Evolutionary conservation across 306 rosid genomes (phyloP).

Genomic region (Betula pendula): DNA sequence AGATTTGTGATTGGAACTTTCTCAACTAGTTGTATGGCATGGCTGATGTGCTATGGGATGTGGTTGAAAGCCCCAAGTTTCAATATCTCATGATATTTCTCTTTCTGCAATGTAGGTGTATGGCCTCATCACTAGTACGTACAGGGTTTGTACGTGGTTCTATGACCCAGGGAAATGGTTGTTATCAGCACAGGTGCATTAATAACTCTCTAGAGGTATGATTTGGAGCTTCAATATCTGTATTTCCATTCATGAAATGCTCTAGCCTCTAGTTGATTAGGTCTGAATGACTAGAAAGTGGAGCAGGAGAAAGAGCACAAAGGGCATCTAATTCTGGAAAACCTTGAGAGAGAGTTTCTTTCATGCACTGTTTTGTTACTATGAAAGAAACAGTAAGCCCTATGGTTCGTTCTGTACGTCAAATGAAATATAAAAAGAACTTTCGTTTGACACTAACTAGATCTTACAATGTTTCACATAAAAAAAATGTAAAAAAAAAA

Average conservation of each 20-base stretch:
- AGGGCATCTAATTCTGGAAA: slow-evolving; percentile 1
- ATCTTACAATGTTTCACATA: neutral
- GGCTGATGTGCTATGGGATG: slow-evolving; percentile 1
- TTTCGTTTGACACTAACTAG: neutral
- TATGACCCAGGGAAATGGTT: slow-evolving; percentile 89
- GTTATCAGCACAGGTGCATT: slow-evolving; percentile 88
- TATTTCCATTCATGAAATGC: slow-evolving; percentile 6
- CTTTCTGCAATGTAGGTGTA: slow-evolving; percentile 63
- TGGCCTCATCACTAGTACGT: slow-evolving; percentile 93
- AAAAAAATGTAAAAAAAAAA: neutral
- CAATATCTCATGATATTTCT: slow-evolving; percentile 30
- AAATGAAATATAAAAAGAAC: neutral
- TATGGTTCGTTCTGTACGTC: neutral
- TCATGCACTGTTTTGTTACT: neutral
- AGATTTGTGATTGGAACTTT: slow-evolving; percentile 30
- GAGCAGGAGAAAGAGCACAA: neutral
- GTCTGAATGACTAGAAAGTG: slow-evolving; percentile 11
- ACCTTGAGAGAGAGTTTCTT: neutral
- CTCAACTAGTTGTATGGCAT: neutral
- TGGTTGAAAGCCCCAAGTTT: slow-evolving; percentile 6
- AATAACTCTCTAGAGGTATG: slow-evolving; percentile 79
- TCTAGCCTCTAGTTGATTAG: slow-evolving; percentile 19
- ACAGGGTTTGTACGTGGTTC: slow-evolving; percentile 93
- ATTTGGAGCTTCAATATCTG: slow-evolving; percentile 18
- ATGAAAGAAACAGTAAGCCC: neutral